phyloP scores from a whole-genome alignment of 352 stramenopile species.

The Phytophthora constricta region DNA sequence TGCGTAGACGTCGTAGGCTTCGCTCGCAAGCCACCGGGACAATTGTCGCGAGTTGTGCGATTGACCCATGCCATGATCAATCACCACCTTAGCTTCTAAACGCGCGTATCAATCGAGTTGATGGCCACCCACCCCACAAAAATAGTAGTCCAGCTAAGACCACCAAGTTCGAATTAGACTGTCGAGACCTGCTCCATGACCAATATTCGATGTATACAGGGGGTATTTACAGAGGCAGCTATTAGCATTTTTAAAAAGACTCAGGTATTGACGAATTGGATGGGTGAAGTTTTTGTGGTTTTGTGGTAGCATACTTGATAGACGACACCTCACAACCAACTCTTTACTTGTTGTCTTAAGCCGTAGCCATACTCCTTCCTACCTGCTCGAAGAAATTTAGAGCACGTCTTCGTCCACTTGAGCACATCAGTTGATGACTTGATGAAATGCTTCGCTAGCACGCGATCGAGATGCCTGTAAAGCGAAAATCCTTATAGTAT shows the following conservation, averaged over 20 bases:
- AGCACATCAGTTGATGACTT: neutral
- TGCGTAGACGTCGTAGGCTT: slow-evolving; percentile 37
- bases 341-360: too few species aligned
- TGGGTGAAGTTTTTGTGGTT: too few species aligned
- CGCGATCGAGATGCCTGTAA: slow-evolving; percentile 9
- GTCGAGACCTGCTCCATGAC: neutral
- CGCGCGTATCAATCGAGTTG: neutral
- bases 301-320: too few species aligned
- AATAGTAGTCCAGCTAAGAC: neutral
- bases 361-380: too few species aligned
- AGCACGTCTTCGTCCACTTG: neutral
- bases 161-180: neutral
- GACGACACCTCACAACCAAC: too few species aligned
- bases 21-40: slow-evolving; percentile 40
- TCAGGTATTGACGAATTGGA: too few species aligned
- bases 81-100: neutral
- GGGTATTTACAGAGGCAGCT: too few species aligned
- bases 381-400: neutral
- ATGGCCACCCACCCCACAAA: neutral
- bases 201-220: too few species aligned
- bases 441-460: slow-evolving; percentile 6
- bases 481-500: slow-evolving; percentile 12
- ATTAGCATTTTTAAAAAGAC: too few species aligned
- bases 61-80: slow-evolving; percentile 75
- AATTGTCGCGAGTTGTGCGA: slow-evolving; percentile 65